Evolutionary conservation across 768 basidiomycete genomes (phyloP), one percentile per base, ranked within the genome.

Genomic region (Chalciporus chontae): DNA sequence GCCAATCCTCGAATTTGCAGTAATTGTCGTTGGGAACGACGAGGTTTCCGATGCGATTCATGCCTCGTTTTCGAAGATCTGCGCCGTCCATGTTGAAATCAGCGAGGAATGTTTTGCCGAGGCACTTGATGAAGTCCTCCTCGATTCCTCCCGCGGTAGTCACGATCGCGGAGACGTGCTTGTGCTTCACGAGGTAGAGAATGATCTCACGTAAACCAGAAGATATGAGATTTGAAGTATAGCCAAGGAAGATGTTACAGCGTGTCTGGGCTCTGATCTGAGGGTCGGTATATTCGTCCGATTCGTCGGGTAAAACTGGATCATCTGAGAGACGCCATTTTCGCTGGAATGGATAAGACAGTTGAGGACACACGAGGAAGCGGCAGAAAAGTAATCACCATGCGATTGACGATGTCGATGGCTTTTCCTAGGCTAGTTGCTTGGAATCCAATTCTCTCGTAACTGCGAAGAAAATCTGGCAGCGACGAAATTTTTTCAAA

Each of bases 1-100:
- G 80, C 96, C 96, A 99, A 66, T 98, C 95, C 71, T 99, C 96
- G 59, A 98, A 99, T 62, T 90, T 87, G 83, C 96, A 98, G 70
- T 99, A 99, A 65, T 98, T 98, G 60, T 96, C 92, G 64, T 99
- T 99, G 3, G 96, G 96, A 2, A 99, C 83, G 50, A 99, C 73
- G 38, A 99, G 80, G 63, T 99, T 99, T 27, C 96, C 96, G 53
- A 98, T 93, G 31, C 96, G 83, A 61, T 99, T 99, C 79, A 99
- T 83, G n/a, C 96, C 96, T 52, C 81, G 79, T 63, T 76, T 84
- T 39, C 96, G 81, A 48, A 99, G 71, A 49, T 85, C 84, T 5
- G 92, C 90, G 13, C 96, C 96, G 54, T 94, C 87, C 48, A 96
- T 78, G 63, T 88, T 81, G 69, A 96, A 99, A 58, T 94, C 91